Percentiles rank a stretch among this genome's conserved stretches.
phyloP scores from a whole-genome alignment of 345 rosid genomes.

The Streptanthus diversifolius region DNA sequence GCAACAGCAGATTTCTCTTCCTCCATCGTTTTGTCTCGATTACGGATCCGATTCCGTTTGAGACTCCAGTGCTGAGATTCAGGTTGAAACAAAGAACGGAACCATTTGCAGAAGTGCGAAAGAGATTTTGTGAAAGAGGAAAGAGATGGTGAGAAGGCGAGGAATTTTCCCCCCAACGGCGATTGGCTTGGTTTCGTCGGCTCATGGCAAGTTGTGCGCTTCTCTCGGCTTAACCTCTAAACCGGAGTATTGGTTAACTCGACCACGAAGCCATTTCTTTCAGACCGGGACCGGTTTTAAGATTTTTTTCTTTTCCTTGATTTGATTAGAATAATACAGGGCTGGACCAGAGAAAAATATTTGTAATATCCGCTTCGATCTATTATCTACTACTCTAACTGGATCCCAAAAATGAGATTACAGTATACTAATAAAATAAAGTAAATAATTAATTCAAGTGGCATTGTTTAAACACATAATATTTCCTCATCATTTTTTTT shows the following conservation, averaged over 20 bases:
- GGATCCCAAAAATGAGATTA: too few species aligned
- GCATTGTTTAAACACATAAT: too few species aligned
- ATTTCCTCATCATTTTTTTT: too few species aligned
- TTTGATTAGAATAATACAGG: too few species aligned
- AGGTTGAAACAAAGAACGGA: conserved; percentile 13
- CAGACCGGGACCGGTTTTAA: neutral
- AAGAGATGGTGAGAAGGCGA: conserved; percentile 18
- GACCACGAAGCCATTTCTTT: neutral
- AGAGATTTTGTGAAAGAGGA: conserved; percentile 8
- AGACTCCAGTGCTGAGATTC: conserved; percentile 1
- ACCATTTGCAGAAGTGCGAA: conserved; percentile 26
- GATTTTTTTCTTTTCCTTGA: neutral
- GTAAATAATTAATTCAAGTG: too few species aligned
- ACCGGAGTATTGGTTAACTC: conserved; percentile 5
- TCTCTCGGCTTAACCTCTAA: conserved; percentile 13
- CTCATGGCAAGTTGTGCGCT: neutral
- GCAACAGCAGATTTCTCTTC: conserved; percentile 45
- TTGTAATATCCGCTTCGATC: too few species aligned
- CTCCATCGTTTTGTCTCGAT: conserved; percentile 38
- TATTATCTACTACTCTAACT: too few species aligned
- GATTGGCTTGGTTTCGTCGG: conserved; percentile 18
- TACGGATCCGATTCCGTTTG: conserved; percentile 18
- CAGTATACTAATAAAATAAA: too few species aligned
- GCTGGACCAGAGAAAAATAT: too few species aligned
- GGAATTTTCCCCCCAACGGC: conserved; percentile 26